phyloP scores from a whole-genome alignment of 305 asterid genomes.

The Plantago rigida region DNA sequence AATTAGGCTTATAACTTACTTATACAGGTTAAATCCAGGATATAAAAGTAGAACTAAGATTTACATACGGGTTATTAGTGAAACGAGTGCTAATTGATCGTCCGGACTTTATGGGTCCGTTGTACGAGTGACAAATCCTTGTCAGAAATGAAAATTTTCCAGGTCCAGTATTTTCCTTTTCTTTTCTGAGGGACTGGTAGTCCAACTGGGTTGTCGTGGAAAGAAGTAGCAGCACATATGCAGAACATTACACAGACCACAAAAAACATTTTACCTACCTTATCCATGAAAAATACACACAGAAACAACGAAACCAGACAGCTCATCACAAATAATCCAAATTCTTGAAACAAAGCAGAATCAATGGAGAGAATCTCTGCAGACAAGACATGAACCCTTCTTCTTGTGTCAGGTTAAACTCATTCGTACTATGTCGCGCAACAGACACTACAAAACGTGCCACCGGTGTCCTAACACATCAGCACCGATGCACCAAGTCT shows the following conservation, averaged over 20 bases:
- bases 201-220: slow-evolving; percentile 17
- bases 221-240: slow-evolving; percentile 9
- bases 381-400: slow-evolving; percentile 31
- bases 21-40: too few species aligned
- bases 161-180: not conserved
- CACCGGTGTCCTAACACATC: not conserved
- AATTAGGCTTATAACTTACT: too few species aligned
- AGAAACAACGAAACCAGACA: slow-evolving; percentile 19
- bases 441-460: slow-evolving; percentile 9
- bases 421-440: slow-evolving; percentile 19
- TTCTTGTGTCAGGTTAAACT: slow-evolving; percentile 19
- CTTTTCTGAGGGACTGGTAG: not conserved
- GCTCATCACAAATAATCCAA: slow-evolving; percentile 26
- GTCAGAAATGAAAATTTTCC: not conserved
- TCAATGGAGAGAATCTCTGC: slow-evolving; percentile 22
- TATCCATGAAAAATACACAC: slow-evolving; percentile 26
- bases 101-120: too few species aligned
- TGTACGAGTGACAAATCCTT: too few species aligned
- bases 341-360: slow-evolving; percentile 20
- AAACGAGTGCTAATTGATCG: too few species aligned
- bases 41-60: too few species aligned
- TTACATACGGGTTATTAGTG: too few species aligned
- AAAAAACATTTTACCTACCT: slow-evolving; percentile 23
- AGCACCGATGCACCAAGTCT: slow-evolving; percentile 14
- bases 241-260: slow-evolving; percentile 26